Conservation (phyloP, 495 filamentous ascomycete genomes). For the Tetracladium marchalianum region DNA sequence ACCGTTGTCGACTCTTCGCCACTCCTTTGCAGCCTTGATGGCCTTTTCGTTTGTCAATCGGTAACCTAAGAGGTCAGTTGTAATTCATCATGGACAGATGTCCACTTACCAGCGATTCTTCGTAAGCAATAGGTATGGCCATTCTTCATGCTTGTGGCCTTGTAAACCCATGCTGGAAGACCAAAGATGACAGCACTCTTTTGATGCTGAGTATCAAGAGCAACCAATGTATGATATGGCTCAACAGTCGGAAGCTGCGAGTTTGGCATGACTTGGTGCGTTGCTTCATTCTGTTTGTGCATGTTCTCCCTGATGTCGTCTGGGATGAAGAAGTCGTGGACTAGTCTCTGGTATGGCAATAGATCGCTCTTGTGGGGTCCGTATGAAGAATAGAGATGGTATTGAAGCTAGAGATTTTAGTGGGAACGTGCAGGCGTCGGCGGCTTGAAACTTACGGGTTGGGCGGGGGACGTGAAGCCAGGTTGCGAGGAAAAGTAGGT, state of each 20-base stretch:
- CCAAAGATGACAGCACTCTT: constrained; percentile 70
- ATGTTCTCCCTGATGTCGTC: constrained; percentile 77
- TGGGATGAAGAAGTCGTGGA: constrained; percentile 84
- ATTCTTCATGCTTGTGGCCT: constrained; percentile 81
- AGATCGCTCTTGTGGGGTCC: constrained; percentile 73
- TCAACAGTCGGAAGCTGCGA: constrained; percentile 71
- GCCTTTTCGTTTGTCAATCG: constrained; percentile 82
- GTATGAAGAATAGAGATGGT: constrained; percentile 85
- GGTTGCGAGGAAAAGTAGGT: constrained; percentile 37
- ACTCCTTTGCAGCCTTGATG: constrained; percentile 76
- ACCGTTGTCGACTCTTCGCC: constrained; percentile 77
- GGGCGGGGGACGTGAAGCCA: constrained; percentile 40
- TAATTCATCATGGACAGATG: constrained; percentile 16
- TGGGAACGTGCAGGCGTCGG: neutral
- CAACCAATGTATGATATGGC: constrained; percentile 81
- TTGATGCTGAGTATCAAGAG: constrained; percentile 72
- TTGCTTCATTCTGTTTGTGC: constrained; percentile 79
- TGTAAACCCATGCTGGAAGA: constrained; percentile 88
- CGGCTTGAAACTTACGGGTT: constrained; percentile 47
- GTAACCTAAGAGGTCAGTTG: constrained; percentile 39
- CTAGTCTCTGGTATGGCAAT: constrained; percentile 69
- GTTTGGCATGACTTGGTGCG: constrained; percentile 70
- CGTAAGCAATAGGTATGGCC: constrained; percentile 77
- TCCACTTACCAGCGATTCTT: constrained; percentile 60
- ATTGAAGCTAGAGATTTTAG: constrained; percentile 51